phyloP scores from a whole-genome alignment of 306 rosid genomes.

The Cicer bijugum region DNA sequence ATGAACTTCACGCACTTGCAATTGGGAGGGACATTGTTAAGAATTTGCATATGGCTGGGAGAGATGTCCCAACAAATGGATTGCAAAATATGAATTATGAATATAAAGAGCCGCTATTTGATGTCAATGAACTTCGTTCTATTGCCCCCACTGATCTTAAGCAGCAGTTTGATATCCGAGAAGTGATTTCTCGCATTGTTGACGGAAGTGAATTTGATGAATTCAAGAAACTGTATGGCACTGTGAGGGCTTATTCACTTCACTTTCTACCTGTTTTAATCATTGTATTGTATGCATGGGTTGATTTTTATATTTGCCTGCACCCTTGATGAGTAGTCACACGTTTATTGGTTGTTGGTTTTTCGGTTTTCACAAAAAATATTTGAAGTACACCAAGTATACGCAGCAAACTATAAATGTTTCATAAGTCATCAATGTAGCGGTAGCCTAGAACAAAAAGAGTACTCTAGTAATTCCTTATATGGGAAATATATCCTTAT shows the following conservation, averaged over 20 bases:
- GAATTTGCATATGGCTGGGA: constrained; percentile 94
- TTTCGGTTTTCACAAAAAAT: constrained; percentile 28
- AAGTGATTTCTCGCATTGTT: constrained; percentile 83
- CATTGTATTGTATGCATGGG: constrained; percentile 5
- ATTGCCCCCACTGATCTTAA: constrained; percentile 91
- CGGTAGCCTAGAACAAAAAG: constrained; percentile 23
- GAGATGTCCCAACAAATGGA: constrained; percentile 52
- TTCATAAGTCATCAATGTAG: constrained; percentile 20
- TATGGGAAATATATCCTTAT: constrained; percentile 7
- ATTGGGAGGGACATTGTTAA: constrained; percentile 87
- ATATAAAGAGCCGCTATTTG: constrained; percentile 73
- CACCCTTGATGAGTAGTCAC: constrained; percentile 22
- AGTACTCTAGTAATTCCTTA: background rate
- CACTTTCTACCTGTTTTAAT: constrained; percentile 33
- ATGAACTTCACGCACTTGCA: constrained; percentile 87
- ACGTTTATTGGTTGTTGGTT: constrained; percentile 36
- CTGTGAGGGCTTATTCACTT: constrained; percentile 71
- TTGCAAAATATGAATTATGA: constrained; percentile 51
- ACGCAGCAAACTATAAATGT: constrained; percentile 13
- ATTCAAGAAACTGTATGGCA: constrained; percentile 97
- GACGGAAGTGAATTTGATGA: constrained; percentile 98
- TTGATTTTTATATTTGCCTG: background rate
- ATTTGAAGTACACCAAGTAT: constrained; percentile 30
- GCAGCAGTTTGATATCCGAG: constrained; percentile 87
- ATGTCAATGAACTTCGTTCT: constrained; percentile 77